phyloP scores from a whole-genome alignment of 495 filamentous ascomycete species.

The Penicillium ochrochloron region DNA sequence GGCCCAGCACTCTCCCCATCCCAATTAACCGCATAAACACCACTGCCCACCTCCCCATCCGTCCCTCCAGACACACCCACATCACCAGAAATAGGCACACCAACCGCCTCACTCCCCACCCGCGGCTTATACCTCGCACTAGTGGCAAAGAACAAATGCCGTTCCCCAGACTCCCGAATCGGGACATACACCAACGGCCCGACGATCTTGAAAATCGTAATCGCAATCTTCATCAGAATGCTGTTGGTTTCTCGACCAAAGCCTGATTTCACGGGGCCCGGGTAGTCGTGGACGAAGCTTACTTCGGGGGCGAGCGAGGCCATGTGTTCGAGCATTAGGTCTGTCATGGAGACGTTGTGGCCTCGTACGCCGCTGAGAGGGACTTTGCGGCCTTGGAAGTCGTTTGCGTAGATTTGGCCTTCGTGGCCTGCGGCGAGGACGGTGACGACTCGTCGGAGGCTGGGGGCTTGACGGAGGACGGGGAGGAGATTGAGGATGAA shows the following conservation, averaged over 20 bases:
- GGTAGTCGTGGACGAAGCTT: slow-evolving; percentile 17
- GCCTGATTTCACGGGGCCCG: slow-evolving; percentile 6
- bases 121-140: slow-evolving; percentile 51
- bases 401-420: slow-evolving; percentile 50
- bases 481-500: slow-evolving; percentile 69
- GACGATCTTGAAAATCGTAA: slow-evolving; percentile 25
- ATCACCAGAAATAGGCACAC: slow-evolving; percentile 36
- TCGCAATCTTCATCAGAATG: slow-evolving; percentile 3
- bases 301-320: slow-evolving; percentile 35
- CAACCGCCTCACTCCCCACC: slow-evolving; percentile 27
- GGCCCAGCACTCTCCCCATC: slow-evolving; percentile 42
- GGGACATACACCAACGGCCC: slow-evolving; percentile 38
- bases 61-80: slow-evolving; percentile 42
- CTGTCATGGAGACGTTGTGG: slow-evolving; percentile 52
- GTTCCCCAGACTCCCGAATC: slow-evolving; percentile 53
- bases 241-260: slow-evolving; percentile 16
- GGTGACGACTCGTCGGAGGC: slow-evolving; percentile 61
- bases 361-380: slow-evolving; percentile 18
- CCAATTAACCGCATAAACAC: slow-evolving; percentile 56
- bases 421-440: slow-evolving; percentile 60
- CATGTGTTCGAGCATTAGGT: slow-evolving; percentile 54
- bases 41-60: slow-evolving; percentile 52
- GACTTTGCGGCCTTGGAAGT: slow-evolving; percentile 47
- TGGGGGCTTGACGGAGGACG: slow-evolving; percentile 48
- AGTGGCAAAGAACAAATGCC: slow-evolving; percentile 60